Evolutionary conservation across 192 early-diverging fungal species (phyloP).

Genomic region (Phycomyces nitens): DNA sequence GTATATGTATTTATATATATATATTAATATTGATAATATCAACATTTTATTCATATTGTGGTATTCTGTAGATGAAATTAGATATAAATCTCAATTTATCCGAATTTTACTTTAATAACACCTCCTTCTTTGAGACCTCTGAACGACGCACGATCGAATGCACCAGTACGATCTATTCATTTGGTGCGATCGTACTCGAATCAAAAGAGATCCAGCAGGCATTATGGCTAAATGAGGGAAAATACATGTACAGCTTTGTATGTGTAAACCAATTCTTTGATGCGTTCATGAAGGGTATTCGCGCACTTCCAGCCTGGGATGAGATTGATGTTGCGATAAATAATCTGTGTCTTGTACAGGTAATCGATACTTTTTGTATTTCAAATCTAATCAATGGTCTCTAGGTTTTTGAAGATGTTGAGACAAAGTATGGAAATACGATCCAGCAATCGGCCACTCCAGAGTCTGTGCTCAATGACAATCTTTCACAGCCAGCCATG

Average conservation of each 20-base stretch:
- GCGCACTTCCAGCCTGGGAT: slow-evolving; percentile 36
- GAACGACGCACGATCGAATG: slow-evolving; percentile 41
- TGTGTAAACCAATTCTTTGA: slow-evolving; percentile 55
- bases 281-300: slow-evolving; percentile 48
- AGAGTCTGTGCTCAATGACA: neutral
- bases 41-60: no score
- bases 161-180: slow-evolving; percentile 47
- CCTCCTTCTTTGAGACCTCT: slow-evolving; percentile 37
- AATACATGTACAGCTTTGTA: slow-evolving; percentile 43
- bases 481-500: neutral
- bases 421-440: slow-evolving; percentile 10
- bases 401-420: slow-evolving; percentile 34
- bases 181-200: slow-evolving; percentile 43
- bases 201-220: slow-evolving; percentile 46
- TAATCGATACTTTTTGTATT: slow-evolving; percentile 8
- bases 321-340: slow-evolving; percentile 48
- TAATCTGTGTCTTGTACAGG: slow-evolving; percentile 48
- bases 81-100: slow-evolving; percentile 37
- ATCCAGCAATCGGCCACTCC: neutral
- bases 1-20: neutral
- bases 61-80: slow-evolving; percentile 40
- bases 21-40: neutral
- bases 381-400: neutral
- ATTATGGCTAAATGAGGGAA: slow-evolving; percentile 30
- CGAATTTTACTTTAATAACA: slow-evolving; percentile 45